A percentile compares a stretch with the other conserved stretches of the same genome.
Evolutionary conservation across 2,329 filamentous ascomycete genomes (phyloP).

Genomic region (Aspergillus sergii): DNA sequence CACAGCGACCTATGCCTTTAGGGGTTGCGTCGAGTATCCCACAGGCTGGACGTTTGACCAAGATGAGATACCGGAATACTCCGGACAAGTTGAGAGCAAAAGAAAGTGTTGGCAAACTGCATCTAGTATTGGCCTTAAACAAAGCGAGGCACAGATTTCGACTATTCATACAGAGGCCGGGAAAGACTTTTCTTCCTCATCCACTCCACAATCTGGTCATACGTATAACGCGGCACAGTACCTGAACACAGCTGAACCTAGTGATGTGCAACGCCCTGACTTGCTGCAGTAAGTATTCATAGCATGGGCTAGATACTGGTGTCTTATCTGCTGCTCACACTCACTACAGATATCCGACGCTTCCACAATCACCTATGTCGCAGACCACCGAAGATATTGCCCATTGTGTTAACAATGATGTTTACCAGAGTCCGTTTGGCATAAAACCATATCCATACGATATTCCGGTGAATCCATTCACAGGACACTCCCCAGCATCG

Average conservation of each 20-base stretch:
- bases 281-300: neutral
- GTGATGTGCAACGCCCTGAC: neutral
- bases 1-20: neutral
- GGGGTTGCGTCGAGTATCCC: neutral
- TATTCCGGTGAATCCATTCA: neutral
- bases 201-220: neutral
- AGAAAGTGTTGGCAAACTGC: neutral
- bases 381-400: neutral
- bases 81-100: neutral
- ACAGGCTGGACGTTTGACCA: neutral
- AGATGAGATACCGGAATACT: neutral
- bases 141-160: neutral
- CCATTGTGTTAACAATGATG: neutral
- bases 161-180: neutral
- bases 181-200: neutral
- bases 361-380: neutral
- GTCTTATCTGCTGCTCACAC: neutral
- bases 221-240: neutral
- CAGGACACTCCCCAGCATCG: neutral
- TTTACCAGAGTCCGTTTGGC: neutral
- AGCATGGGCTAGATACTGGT: neutral
- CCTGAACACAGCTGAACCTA: neutral
- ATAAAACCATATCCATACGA: too few species aligned
- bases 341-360: neutral
- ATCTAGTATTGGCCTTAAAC: neutral